These are phyloP conservation scores for Candida sanyaensis DNA, from an alignment of 1,139 yeast species.

Conservation along the genomic window DNA sequence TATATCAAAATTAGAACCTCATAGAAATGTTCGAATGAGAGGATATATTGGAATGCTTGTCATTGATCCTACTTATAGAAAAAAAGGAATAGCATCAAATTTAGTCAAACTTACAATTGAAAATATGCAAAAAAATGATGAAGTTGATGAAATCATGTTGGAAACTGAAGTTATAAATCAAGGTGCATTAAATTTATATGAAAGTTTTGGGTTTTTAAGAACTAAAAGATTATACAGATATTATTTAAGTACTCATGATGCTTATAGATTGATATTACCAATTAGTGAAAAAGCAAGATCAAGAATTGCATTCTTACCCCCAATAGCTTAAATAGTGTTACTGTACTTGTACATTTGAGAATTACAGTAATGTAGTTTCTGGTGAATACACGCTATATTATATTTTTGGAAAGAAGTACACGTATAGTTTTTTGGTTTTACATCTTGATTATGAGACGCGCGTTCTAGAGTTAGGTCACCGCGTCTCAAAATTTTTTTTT, in stretches of 20 bases:
- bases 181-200: constrained; percentile 79
- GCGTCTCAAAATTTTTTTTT: constrained; percentile 1
- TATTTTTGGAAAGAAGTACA: neutral
- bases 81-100: constrained; percentile 76
- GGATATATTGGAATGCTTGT: constrained; percentile 98
- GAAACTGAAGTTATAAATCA: constrained; percentile 87
- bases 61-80: constrained; percentile 69
- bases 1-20: constrained; percentile 81
- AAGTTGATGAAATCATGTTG: constrained; percentile 84
- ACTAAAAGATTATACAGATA: constrained; percentile 81
- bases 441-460: no score
- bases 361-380: neutral
- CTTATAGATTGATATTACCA: constrained; percentile 69
- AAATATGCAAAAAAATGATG: constrained; percentile 57
- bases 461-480: neutral
- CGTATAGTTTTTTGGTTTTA: neutral
- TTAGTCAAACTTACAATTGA: constrained; percentile 66
- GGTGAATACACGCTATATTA: neutral
- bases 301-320: constrained; percentile 35
- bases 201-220: constrained; percentile 82
- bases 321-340: constrained; percentile 5
- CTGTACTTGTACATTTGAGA: no score
- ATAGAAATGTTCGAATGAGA: constrained; percentile 66
- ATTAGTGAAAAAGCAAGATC: constrained; percentile 29
- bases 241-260: constrained; percentile 91